phyloP scores from a whole-genome alignment of 2,329 filamentous ascomycete genomes.

The Colletotrichum trifolii region DNA sequence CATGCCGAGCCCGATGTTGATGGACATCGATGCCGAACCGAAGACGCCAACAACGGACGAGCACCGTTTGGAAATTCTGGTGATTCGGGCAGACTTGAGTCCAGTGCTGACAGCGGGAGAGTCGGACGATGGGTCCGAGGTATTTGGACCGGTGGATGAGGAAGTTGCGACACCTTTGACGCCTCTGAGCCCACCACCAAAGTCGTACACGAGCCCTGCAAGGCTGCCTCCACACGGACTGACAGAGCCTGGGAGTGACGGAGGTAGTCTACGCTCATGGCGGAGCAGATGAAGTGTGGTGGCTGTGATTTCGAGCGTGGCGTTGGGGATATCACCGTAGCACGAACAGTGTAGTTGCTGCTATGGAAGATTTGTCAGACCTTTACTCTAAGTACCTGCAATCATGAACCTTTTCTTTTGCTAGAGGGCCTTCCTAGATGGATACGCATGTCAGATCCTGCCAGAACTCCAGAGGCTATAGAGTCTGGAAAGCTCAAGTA shows the following conservation, averaged over 20 bases:
- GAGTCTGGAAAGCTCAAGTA: too few relatives aligned
- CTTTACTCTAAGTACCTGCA: too few relatives aligned
- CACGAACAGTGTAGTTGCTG: not conserved
- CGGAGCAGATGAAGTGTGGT: not conserved
- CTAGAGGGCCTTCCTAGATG: too few relatives aligned
- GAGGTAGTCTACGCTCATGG: not conserved
- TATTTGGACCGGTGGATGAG: constrained; percentile 7
- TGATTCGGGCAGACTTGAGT: not conserved
- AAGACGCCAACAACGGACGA: not conserved
- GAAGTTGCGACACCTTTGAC: constrained; percentile 29
- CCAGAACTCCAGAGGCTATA: too few relatives aligned
- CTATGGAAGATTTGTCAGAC: too few relatives aligned
- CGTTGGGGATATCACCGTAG: not conserved
- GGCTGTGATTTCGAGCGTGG: constrained; percentile 4
- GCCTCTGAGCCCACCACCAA: constrained; percentile 31
- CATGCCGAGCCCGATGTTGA: not conserved
- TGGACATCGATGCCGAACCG: constrained; percentile 6
- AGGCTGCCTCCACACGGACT: not conserved
- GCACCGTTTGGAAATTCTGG: not conserved
- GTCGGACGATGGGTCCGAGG: constrained; percentile 23
- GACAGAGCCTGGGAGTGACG: not conserved
- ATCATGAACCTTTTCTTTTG: too few relatives aligned
- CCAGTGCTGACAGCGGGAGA: constrained; percentile 18
- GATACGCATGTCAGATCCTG: too few relatives aligned
- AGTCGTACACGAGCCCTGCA: constrained; percentile 10